A percentile compares a stretch with the other conserved stretches of the same genome.
Conservation (phyloP, 2,329 filamentous ascomycete genomes). For the Neodidymelliopsis sp. region DNA sequence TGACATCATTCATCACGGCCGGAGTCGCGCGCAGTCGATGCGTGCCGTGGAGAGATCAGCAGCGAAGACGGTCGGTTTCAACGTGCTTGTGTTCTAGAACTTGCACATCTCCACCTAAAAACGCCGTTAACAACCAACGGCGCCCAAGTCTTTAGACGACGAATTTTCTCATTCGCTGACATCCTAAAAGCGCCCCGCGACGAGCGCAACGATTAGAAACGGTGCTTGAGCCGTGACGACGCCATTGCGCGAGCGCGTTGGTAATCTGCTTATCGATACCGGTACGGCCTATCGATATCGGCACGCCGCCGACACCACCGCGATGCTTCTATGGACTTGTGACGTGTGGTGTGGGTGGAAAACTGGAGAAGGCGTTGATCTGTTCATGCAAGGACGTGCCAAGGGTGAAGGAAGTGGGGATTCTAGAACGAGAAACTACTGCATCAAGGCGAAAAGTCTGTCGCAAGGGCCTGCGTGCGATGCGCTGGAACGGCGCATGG, state of each 20-base stretch:
- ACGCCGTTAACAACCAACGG: slow-evolving; percentile 4
- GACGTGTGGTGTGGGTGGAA: slow-evolving; percentile 15
- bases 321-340: slow-evolving; percentile 2
- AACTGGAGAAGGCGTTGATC: slow-evolving; percentile 15
- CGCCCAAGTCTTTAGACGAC: not conserved
- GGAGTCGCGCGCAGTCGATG: slow-evolving; percentile 1
- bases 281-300: slow-evolving; percentile 18
- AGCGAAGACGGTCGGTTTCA: slow-evolving; percentile 1
- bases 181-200: slow-evolving; percentile 3
- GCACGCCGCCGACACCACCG: slow-evolving; percentile 10
- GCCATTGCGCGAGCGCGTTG: slow-evolving; percentile 10
- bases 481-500: slow-evolving; percentile 9
- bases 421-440: slow-evolving; percentile 17
- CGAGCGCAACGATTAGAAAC: not conserved
- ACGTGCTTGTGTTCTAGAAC: slow-evolving; percentile 13
- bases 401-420: slow-evolving; percentile 2
- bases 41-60: slow-evolving; percentile 9
- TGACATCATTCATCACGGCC: slow-evolving; percentile 12
- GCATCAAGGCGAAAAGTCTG: slow-evolving; percentile 20
- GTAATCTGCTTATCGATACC: slow-evolving; percentile 15
- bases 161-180: slow-evolving; percentile 10
- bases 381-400: slow-evolving; percentile 13
- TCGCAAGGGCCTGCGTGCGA: not conserved
- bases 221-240: slow-evolving; percentile 16
- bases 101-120: not conserved